Evolutionary conservation across 2,329 filamentous ascomycete species (phyloP).

Genomic region (Xylaria sp.): DNA sequence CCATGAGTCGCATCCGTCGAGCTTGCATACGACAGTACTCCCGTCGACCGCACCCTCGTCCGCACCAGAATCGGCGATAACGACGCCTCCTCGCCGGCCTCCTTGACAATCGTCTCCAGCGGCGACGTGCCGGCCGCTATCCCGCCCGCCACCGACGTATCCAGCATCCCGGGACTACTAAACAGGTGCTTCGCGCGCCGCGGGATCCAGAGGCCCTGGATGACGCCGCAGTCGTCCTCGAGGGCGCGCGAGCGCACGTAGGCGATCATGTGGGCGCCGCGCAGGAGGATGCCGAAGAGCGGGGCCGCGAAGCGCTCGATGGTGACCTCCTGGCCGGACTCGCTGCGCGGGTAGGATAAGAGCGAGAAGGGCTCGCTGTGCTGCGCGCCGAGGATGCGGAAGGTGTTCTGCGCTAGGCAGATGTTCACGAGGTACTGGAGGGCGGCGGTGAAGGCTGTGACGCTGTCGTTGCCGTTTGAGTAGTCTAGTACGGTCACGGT

Average conservation of each 20-base stretch:
- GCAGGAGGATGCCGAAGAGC: slow-evolving; percentile 59
- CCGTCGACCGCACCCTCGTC: slow-evolving; percentile 45
- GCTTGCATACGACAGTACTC: slow-evolving; percentile 63
- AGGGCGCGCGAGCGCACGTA: slow-evolving; percentile 39
- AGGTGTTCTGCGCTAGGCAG: slow-evolving; percentile 29
- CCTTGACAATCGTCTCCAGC: slow-evolving; percentile 61
- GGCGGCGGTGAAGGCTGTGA: slow-evolving; percentile 28
- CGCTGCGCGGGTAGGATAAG: slow-evolving; percentile 22
- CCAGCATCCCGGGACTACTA: slow-evolving; percentile 66
- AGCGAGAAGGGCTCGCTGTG: slow-evolving; percentile 35
- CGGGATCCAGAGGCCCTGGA: slow-evolving; percentile 63
- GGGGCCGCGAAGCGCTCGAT: slow-evolving; percentile 45
- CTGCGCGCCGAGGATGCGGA: slow-evolving; percentile 30
- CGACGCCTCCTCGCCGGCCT: slow-evolving; percentile 67
- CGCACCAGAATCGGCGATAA: slow-evolving; percentile 56
- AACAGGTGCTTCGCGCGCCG: slow-evolving; percentile 58
- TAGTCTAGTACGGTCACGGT: slow-evolving; percentile 32
- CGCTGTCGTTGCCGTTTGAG: slow-evolving; percentile 25
- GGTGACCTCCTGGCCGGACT: not conserved
- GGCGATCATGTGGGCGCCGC: slow-evolving; percentile 58
- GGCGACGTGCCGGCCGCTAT: slow-evolving; percentile 56
- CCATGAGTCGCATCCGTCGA: slow-evolving; percentile 47
- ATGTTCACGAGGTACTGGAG: slow-evolving; percentile 30
- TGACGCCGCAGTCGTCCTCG: slow-evolving; percentile 27
- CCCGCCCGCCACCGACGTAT: slow-evolving; percentile 71